Base-by-base conservation (phyloP, 495 filamentous ascomycete genomes). In the Penicillium daleae region DNA sequence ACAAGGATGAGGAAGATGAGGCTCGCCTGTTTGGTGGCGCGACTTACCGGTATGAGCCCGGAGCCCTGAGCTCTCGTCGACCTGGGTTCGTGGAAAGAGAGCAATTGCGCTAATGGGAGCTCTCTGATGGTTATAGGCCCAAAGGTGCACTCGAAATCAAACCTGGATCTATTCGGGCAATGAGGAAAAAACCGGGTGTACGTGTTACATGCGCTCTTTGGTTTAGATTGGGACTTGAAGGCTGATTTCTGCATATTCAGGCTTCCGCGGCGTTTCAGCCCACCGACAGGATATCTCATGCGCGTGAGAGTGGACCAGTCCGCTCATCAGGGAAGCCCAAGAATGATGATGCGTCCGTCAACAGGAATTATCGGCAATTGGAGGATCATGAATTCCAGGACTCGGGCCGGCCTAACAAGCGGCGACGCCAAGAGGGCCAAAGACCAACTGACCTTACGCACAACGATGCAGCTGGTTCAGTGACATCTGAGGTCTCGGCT, bases 221-320 rank as follows among this genome's bases (percentile, higher is more conserved):
- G 4, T 19, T 2, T 48, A 17, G 13, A 13, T 19, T 42, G 22
- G 53, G 40, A 29, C 7, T 3, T 32, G 29, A 5, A 10, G 29
- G 60, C 48, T 66, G 33, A 69, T 53, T 12, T 12, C 53, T 49
- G 57, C 17, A 21, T 35, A 33, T 26, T 21, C 27, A 66, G 67
- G 49, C 62, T 10, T 57, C n/a, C 12, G 56, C 58, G 29, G 60
- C 66, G 8, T 74, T 72, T 46, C 70, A 62, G 21, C 75, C 77
- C 1, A 44, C 66, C 0, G 67, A 82, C 52, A 66, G 59, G 26
- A 66, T 82, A 49, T 73, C 75, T 4, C 35, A 71, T 31, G 39
- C 66, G 21, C 71, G 71, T 39, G 68, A 74, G 9, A 82, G 78
- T 57, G 78, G 77, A 7, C 74, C 79, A n/a, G 69, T 78, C 24